Evolutionary conservation across 352 stramenopile species (phyloP), one percentile per base, ranked within the genome.

Genomic region (Globisporangium okanoganense): DNA sequence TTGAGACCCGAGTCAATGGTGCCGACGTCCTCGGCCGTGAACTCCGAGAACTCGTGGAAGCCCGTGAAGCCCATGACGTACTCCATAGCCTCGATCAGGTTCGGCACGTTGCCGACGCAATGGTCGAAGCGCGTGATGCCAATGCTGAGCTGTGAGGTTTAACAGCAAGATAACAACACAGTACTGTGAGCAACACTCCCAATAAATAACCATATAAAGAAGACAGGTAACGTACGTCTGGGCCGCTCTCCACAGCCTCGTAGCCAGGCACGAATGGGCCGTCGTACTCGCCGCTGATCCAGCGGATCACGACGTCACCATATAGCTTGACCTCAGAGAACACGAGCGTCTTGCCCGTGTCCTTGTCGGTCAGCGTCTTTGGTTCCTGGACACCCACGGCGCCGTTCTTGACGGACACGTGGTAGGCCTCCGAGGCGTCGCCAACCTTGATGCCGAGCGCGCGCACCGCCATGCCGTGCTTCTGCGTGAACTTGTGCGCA

Each of bases 1-100:
- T 98, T 99, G 3, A 99, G 79, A 2, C 95, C 94, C 43, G 85
- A 97, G 70, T 99, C 92, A 5, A 97, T 65, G 7, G 95, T 99
- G 47, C 95, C 95, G 13, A 99, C 89, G 61, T 99, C 93, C 56
- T 98, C 89, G 16, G 92, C 74, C 36, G 88, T 96, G 65, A 98
- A 98, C 82, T 98, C 94, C 31, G 92, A 85, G 71, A 98, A 99
- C 64, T 97, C 76, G 71, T 97, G 91, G 73, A 96, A 97, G 16
- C 84, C 91, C 9, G 82, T 81, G 53, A 90, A 90, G 52, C 57
- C 55, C 62, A 81, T 91, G 49, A 96, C 72, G 77, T 96, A 89
- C 64, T 92, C 70, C 35, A 94, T 78, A 0, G 85, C 79, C 44
- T 97, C 88, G 24, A 92, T 70, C 58, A 97, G 66, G n/a, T 93